Evolutionary conservation across 2,329 filamentous ascomycete genomes (phyloP).

Genomic region (Fusarium pseudonygamai): DNA sequence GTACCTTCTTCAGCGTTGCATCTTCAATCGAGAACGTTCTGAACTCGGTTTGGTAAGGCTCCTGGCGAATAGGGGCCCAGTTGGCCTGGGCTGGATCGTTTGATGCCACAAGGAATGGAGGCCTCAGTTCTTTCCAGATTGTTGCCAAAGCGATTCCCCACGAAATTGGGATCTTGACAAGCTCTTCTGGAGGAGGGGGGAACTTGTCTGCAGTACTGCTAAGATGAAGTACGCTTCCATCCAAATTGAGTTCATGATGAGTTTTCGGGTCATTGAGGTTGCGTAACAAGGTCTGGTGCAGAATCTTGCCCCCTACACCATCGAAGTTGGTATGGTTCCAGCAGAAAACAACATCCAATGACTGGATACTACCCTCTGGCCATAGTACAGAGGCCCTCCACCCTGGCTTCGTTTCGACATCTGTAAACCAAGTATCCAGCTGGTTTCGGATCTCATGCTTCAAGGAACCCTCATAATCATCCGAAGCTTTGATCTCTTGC

Average conservation of each 20-base stretch:
- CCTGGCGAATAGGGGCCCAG: conserved; percentile 41
- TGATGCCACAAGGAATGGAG: conserved; percentile 14
- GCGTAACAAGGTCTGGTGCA: conserved; percentile 43
- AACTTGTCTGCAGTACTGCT: conserved; percentile 16
- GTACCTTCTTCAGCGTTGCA: conserved; percentile 22
- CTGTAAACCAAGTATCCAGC: conserved; percentile 31
- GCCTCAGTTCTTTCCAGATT: conserved; percentile 30
- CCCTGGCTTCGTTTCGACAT: conserved; percentile 36
- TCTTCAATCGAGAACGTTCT: conserved; percentile 31
- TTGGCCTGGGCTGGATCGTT: conserved; percentile 13
- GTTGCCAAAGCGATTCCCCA: conserved; percentile 27
- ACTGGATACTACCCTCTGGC: not conserved
- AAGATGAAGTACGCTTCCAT: conserved; percentile 4
- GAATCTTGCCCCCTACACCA: conserved; percentile 45
- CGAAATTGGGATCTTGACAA: conserved; percentile 34
- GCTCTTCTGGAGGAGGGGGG: conserved; percentile 39
- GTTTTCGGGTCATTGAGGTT: conserved; percentile 35
- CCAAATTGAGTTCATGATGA: not conserved
- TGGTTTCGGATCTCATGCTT: conserved; percentile 11
- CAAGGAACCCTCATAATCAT: conserved; percentile 1
- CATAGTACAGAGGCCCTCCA: conserved; percentile 41
- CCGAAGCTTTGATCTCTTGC: conserved; percentile 3
- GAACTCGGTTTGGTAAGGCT: conserved; percentile 33
- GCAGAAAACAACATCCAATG: conserved; percentile 41
- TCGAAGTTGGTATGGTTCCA: conserved; percentile 44